A percentile compares a stretch with the other conserved stretches of the same genome.
Conservation (phyloP, 106 monocot species). For the Apostasia shenzhenica region DNA sequence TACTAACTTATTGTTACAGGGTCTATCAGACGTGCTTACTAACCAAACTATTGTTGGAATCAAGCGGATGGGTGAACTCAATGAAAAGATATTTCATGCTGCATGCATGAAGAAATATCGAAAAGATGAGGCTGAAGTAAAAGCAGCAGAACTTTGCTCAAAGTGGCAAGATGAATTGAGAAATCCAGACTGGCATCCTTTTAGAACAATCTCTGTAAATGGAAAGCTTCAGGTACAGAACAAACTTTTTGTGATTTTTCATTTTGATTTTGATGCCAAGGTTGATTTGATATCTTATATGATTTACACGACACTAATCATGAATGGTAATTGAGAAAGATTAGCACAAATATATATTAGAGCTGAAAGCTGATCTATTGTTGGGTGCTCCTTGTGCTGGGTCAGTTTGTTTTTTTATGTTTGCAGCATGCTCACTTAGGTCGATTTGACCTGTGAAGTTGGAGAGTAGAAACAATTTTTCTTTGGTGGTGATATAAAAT, state of each 20-base stretch:
- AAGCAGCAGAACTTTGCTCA: constrained; percentile 21
- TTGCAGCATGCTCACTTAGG: too few relatives aligned
- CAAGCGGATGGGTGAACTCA: constrained; percentile 47
- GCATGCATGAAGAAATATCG: constrained; percentile 32
- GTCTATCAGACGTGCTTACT: constrained; percentile 12
- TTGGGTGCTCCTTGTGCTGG: too few relatives aligned
- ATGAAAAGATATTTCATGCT: constrained; percentile 21
- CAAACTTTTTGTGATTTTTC: background rate
- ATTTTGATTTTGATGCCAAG: too few relatives aligned
- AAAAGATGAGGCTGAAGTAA: constrained; percentile 27
- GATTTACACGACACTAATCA: too few relatives aligned
- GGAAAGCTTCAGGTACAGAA: constrained; percentile 37
- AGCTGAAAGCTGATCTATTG: too few relatives aligned
- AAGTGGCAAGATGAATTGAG: constrained; percentile 52
- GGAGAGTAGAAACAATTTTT: too few relatives aligned
- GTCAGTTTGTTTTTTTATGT: too few relatives aligned
- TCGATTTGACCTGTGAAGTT: too few relatives aligned
- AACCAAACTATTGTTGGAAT: constrained; percentile 22
- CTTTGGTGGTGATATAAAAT: too few relatives aligned
- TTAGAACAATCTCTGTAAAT: constrained; percentile 17
- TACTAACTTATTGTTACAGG: constrained; percentile 11
- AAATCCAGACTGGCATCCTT: constrained; percentile 55
- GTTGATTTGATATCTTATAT: too few relatives aligned
- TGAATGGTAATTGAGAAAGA: too few relatives aligned
- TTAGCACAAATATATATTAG: too few relatives aligned